Evolutionary conservation across 768 basidiomycete genomes (phyloP), one percentile per base, ranked within the genome.

Genomic region (Mycena albidolilacea): DNA sequence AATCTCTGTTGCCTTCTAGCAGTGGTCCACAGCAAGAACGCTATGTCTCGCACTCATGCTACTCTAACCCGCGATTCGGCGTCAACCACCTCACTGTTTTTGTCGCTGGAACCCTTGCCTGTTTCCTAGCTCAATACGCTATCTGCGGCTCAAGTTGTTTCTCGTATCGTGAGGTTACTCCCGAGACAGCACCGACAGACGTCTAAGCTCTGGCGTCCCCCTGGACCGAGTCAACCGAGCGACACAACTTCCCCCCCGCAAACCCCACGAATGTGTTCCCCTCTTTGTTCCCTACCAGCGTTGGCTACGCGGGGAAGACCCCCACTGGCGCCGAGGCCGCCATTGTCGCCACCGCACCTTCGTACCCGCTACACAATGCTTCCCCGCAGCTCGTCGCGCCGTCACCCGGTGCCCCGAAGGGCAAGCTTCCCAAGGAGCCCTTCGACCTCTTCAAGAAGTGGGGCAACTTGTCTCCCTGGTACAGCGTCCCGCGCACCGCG

Each of bases 381-480:
- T 90, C 91, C 2, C 85, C 92, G 3, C 85, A 90, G 59, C 88
- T 95, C 57, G 85, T 94, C 38, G 81, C 80, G n/a, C 91, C n/a
- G n/a, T n/a, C 93, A 1, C 75, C 3, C 30, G 30, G 30, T 30
- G 1, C 30, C 30, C 3, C 30, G 30, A 30, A 83, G 5, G 70
- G 79, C 72, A 76, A 78, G 61, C 76, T 67, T 54, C 79, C 78
- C 37, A 80, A 78, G 58, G 30, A 50, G 48, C 17, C 7, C 11
- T 95, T 94, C 75, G 89, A 92, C 77, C 77, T 96, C 55, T 90
- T 95, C 82, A 89, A 86, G 79, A 88, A 90, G 54, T 96, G 95
- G 95, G 95, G 95, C 0, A 96, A 95, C 78, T 80, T 95, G 50
- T 92, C 92, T 1, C 95, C 95, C 12, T 96, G 95, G 95, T 96